Evolutionary conservation across 768 basidiomycete genomes (phyloP).

Genomic region (Tremella mesenterica): DNA sequence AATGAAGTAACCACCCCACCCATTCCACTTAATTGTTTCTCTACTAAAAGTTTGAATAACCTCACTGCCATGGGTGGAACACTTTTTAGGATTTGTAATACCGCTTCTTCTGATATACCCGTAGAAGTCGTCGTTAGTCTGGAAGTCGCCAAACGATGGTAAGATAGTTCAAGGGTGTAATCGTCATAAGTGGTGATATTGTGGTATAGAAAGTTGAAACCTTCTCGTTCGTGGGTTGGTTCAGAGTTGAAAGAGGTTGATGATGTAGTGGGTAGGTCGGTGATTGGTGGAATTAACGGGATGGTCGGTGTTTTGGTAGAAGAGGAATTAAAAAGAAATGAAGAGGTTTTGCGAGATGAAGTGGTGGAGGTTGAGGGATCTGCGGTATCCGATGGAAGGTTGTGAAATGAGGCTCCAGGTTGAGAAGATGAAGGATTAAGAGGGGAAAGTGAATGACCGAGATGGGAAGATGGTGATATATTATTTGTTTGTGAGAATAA

Average conservation of each 20-base stretch:
- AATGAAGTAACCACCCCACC: constrained; percentile 26
- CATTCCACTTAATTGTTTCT: constrained; percentile 59
- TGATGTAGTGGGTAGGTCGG: constrained; percentile 32
- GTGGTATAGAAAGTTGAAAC: constrained; percentile 54
- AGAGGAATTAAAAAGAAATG: no score
- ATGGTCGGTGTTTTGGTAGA: constrained; percentile 15
- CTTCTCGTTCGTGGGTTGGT: no score
- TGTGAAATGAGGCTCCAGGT: no score
- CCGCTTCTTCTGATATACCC: constrained; percentile 60
- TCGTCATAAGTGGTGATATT: constrained; percentile 76
- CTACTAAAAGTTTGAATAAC: constrained; percentile 64
- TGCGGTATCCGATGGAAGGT: no score
- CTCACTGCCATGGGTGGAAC: constrained; percentile 81
- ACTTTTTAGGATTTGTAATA: constrained; percentile 67
- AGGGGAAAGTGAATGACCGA: no score
- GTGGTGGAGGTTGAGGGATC: no score
- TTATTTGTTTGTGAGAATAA: constrained; percentile 54
- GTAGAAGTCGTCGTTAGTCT: constrained; percentile 31
- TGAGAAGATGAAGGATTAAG: no score
- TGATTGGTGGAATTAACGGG: no score
- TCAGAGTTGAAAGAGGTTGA: no score
- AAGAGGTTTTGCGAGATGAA: no score
- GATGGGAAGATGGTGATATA: no score
- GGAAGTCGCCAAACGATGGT: constrained; percentile 29
- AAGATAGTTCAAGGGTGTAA: constrained; percentile 65